Evolutionary conservation across 108 stramenopile genomes (phyloP), one percentile per base, ranked within the genome.

Genomic region (Chaetoceros muelleri): DNA sequence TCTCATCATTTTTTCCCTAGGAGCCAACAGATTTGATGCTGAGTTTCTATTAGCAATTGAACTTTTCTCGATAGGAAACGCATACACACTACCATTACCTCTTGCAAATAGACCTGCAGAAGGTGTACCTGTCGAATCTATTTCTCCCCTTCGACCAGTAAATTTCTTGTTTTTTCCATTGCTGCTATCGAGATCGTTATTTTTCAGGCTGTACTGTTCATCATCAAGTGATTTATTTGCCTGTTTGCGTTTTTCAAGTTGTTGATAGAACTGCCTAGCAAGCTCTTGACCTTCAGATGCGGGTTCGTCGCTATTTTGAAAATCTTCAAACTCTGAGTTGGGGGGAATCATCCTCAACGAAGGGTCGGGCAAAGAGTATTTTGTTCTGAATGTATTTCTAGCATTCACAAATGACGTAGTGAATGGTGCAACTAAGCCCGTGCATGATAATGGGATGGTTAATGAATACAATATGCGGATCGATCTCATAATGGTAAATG

Each of bases 1-100:
- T 40, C 34, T 5, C 34, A 62, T 76, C 45, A 66, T 72, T 17
- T 72, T 69, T 57, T 68, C 66, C 48, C 69, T 76, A 60, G 75
- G 66, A 2, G 64, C 66, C 1, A 71, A 72, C 51, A 48, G 53
- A 26, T 21, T 67, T 40, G 48, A 62, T 31, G 67, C 55, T 21
- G 34, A 40, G 5, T 5, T 13, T 10, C 8, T 40, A 5, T 13
- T 13, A 40, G 34, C 13, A 40, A 40, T 10, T 40, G 8, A 10
- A 13, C 34, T 40, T 40, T 13, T 40, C 34, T 40, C 34, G 13
- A 40, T 13, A 40, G 34, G 34, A 13, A 40, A 40, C 13, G 34
- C 34, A 40, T 40, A 40, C 5, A 40, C 13, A 40, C 34, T 40
- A 40, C 34, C 34, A 40, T 40, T 40, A 13, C 34, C 34, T 40